These are phyloP conservation scores for Cryptococcus sp. DNA, from an alignment of 1,284 basidiomycete species.

Conservation along the genomic window DNA sequence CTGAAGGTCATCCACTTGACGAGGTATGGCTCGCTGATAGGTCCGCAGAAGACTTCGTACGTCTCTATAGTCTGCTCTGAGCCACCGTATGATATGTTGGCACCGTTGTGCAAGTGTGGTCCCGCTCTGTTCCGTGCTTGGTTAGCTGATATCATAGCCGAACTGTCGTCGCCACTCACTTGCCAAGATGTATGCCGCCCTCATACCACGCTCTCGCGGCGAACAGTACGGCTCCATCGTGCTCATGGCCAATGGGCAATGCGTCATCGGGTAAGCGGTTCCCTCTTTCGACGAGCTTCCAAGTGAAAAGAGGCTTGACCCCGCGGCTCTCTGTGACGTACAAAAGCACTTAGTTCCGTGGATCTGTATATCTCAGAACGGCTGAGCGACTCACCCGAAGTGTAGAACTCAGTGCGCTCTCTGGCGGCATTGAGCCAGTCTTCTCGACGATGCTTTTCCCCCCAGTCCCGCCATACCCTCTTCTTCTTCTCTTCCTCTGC, in stretches of 20 bases:
- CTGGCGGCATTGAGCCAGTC: slow-evolving; percentile 69
- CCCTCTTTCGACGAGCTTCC: slow-evolving; percentile 46
- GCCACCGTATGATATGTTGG: slow-evolving; percentile 46
- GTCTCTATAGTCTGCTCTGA: slow-evolving; percentile 40
- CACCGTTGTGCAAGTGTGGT: slow-evolving; percentile 39
- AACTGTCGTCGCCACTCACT: slow-evolving; percentile 31
- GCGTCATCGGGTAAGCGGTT: slow-evolving; percentile 44
- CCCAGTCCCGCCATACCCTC: slow-evolving; percentile 36
- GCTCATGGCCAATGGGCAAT: slow-evolving; percentile 48
- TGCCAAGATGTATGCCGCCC: slow-evolving; percentile 50
- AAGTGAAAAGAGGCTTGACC: slow-evolving; percentile 41
- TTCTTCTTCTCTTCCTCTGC: slow-evolving; percentile 33
- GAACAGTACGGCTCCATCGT: slow-evolving; percentile 42
- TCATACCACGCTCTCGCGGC: slow-evolving; percentile 46
- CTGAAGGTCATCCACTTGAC: slow-evolving; percentile 48
- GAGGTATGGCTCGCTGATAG: slow-evolving; percentile 32
- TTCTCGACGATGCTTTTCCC: slow-evolving; percentile 25
- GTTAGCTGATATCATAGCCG: not conserved
- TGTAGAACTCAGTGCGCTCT: slow-evolving; percentile 60
- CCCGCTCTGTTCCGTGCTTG: slow-evolving; percentile 34
- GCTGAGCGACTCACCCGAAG: slow-evolving; percentile 18
- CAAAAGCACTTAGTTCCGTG: too few relatives aligned
- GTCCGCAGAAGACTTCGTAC: slow-evolving; percentile 51
- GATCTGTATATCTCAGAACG: too few relatives aligned
- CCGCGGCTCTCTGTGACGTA: slow-evolving; percentile 15